Base-by-base conservation (phyloP, 129 eudicot species). In the Logfia minima region DNA sequence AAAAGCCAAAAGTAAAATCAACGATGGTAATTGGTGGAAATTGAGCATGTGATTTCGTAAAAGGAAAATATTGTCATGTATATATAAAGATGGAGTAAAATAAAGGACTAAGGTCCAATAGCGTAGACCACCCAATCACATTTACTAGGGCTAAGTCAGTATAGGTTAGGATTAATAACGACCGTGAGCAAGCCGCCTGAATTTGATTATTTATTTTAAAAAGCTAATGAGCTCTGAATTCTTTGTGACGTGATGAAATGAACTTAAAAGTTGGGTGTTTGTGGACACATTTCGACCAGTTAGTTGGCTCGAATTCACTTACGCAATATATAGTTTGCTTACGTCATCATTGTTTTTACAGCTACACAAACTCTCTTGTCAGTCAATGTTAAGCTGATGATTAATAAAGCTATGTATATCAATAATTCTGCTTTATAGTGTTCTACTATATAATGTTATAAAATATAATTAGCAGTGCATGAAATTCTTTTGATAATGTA, bases 191-290 rank as follows among this genome's bases (percentile, higher is more conserved):
- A 79, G 78, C 83, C 74, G 74, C 68, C 74, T 79, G 74, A 4
- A 48, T 34, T 74, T 64, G 67, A 79, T 31, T 70, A 55, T 28
- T 78, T 5, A 3, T 39, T 58, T 24, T 14, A 29, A 78, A 56
- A 17, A 23, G 10, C 3, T 2, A 3, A 13, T 8, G 8, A 23
- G 18, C 61, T 43, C 48, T 80, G 83, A 74, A 62, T 73, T 75
- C 83, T 80, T 80, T 80, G 74, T 80, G 66, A 80, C 83, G 83
- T 80, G 79, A 73, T 72, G 60, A 79, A 63, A 37, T 64, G 64
- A 23, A 43, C 75, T 59, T 70, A 21, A 34, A 34, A 77, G 32
- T 5, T 37, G 63, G 18, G 34, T 48, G 18, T 62, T 4, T 77
- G 34, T 34, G 56, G 71, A 60, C 77, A 70, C 77, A 64, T 78